Conservation (phyloP, 495 filamentous ascomycete genomes). For the Aspergillus homomorphus region DNA sequence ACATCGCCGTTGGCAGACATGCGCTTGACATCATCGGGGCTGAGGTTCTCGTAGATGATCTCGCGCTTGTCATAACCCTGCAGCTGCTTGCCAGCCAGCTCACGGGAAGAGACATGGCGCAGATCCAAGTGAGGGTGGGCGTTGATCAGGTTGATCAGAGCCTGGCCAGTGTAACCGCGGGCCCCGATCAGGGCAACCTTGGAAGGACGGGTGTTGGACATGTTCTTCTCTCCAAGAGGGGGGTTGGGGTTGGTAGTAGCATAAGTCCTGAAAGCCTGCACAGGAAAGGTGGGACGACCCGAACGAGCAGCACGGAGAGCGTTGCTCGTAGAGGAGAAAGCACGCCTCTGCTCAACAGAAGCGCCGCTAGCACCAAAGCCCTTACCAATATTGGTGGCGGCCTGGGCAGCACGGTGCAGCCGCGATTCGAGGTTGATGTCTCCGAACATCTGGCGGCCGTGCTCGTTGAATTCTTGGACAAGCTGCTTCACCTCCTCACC, state of each 20-base stretch:
- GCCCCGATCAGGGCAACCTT: constrained; percentile 91
- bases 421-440: constrained; percentile 85
- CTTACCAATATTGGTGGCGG: constrained; percentile 56
- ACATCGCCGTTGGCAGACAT: constrained; percentile 92
- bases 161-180: constrained; percentile 93
- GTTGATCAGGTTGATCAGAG: constrained; percentile 85
- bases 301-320: constrained; percentile 36
- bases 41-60: constrained; percentile 89
- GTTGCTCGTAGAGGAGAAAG: constrained; percentile 58
- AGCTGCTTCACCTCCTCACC: constrained; percentile 82
- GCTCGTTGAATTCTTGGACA: constrained; percentile 80
- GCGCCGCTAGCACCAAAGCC: constrained; percentile 42
- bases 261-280: constrained; percentile 39
- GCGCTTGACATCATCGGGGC: constrained; percentile 80
- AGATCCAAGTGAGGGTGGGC: constrained; percentile 93
- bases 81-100: constrained; percentile 85
- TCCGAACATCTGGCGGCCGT: constrained; percentile 86
- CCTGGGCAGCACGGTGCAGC: constrained; percentile 71
- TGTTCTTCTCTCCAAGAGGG: constrained; percentile 90
- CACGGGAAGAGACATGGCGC: constrained; percentile 89
- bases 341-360: constrained; percentile 58
- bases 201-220: constrained; percentile 74
- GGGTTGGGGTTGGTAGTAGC: constrained; percentile 94
- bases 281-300: constrained; percentile 28
- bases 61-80: constrained; percentile 92